phyloP scores from a whole-genome alignment of 768 basidiomycete species.

The Dioszegia crocea region DNA sequence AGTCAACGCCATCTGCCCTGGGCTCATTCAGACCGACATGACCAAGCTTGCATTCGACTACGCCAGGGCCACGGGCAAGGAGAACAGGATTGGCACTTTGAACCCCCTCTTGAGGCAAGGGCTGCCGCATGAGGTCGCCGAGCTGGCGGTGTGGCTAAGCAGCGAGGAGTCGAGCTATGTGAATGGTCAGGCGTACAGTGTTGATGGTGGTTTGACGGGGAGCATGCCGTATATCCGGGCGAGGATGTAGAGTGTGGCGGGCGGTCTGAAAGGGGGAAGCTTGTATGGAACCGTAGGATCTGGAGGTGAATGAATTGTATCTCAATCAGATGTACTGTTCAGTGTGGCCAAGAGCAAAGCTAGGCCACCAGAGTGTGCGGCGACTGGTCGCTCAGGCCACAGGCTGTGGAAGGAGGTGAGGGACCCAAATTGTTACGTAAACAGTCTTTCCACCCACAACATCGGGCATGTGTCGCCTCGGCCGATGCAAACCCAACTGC shows the following conservation, averaged over 20 bases:
- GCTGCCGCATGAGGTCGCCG: conserved; percentile 73
- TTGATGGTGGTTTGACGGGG: conserved; percentile 79
- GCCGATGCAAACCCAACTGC: too few relatives aligned
- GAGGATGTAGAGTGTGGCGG: conserved; percentile 19
- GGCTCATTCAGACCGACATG: conserved; percentile 84
- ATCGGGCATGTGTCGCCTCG: too few relatives aligned
- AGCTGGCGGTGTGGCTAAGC: conserved; percentile 54
- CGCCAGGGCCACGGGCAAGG: conserved; percentile 71
- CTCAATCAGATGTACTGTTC: too few relatives aligned
- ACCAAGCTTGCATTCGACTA: conserved; percentile 70
- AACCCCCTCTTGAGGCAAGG: conserved; percentile 80
- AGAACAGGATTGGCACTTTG: conserved; percentile 71
- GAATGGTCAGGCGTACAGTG: conserved; percentile 79
- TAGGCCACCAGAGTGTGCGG: background rate
- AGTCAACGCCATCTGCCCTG: conserved; percentile 84
- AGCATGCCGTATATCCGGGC: conserved; percentile 33
- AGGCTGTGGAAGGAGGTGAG: background rate
- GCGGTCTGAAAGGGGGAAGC: too few relatives aligned
- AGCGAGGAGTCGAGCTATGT: conserved; percentile 52
- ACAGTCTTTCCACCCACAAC: too few relatives aligned
- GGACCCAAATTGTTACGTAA: background rate
- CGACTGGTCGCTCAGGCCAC: background rate
- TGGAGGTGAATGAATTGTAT: too few relatives aligned
- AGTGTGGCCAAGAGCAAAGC: too few relatives aligned
- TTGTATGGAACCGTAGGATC: too few relatives aligned